Conservation (phyloP, 805 yeast genomes). For the Starmerella roubikii region DNA sequence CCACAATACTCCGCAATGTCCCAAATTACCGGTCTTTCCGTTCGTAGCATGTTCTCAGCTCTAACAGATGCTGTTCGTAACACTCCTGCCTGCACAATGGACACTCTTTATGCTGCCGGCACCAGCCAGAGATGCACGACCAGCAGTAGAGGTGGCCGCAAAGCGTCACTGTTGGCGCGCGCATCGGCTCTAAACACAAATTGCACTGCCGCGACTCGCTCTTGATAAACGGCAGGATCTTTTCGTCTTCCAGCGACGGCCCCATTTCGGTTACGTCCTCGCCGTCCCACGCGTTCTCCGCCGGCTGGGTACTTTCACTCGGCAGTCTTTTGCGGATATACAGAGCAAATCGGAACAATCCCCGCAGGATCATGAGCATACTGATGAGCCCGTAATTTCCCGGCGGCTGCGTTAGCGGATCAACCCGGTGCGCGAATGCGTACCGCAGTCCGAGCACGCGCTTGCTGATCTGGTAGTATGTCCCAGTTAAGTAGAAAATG, state of each 20-base stretch:
- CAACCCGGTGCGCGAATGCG: constrained; percentile 30
- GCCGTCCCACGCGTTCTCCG: constrained; percentile 5
- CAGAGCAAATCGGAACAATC: constrained; percentile 15
- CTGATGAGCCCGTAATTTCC: constrained; percentile 61
- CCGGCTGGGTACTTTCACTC: background rate
- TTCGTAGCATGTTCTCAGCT: constrained; percentile 35
- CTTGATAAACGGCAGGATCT: constrained; percentile 52
- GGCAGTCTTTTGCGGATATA: constrained; percentile 1
- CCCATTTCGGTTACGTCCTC: constrained; percentile 13
- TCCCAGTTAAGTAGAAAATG: constrained; percentile 67
- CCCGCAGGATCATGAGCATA: constrained; percentile 25
- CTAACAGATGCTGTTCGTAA: constrained; percentile 47
- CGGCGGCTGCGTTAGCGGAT: constrained; percentile 19
- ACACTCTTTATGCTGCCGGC: constrained; percentile 75
- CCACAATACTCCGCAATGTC: no score
- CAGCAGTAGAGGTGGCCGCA: constrained; percentile 95
- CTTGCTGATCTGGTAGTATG: constrained; percentile 65
- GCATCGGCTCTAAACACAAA: constrained; percentile 70
- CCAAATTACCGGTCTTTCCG: no score
- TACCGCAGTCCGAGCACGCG: constrained; percentile 70
- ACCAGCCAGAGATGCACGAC: constrained; percentile 83
- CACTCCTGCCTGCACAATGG: constrained; percentile 76
- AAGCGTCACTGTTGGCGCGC: constrained; percentile 66
- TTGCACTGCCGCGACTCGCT: constrained; percentile 62
- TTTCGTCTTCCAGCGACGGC: constrained; percentile 45